phyloP scores from a whole-genome alignment of 1,139 yeast genomes.

The Taiozyma sp. region DNA sequence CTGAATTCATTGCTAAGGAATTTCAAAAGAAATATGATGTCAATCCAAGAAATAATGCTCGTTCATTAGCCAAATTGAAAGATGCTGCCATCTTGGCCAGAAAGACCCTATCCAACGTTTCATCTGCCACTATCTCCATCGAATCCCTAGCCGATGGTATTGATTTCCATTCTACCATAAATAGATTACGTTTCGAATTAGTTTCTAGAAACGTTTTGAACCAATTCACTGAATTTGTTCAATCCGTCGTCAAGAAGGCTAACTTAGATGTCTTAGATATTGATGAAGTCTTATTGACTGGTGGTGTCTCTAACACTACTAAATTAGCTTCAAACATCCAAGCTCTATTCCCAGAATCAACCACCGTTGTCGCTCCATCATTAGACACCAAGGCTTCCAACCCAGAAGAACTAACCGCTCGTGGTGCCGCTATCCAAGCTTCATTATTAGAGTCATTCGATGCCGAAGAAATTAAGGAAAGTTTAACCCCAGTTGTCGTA shows the following conservation, averaged over 20 bases:
- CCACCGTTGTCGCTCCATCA: constrained; percentile 73
- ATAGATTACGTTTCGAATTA: constrained; percentile 91
- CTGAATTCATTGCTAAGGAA: constrained; percentile 86
- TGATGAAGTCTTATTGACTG: constrained; percentile 87
- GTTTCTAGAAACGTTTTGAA: constrained; percentile 74
- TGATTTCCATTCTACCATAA: constrained; percentile 89
- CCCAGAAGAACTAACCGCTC: constrained; percentile 86
- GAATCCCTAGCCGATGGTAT: constrained; percentile 93
- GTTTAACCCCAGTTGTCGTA: constrained; percentile 78
- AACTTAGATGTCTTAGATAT: constrained; percentile 79
- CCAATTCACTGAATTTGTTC: constrained; percentile 73
- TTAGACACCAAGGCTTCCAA: constrained; percentile 69
- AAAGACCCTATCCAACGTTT: constrained; percentile 89
- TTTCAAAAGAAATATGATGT: constrained; percentile 83
- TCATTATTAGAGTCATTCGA: constrained; percentile 80
- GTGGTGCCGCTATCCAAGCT: constrained; percentile 98
- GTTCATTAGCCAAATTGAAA: constrained; percentile 84
- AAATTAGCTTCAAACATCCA: constrained; percentile 77
- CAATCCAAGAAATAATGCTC: constrained; percentile 75
- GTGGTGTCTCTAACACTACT: constrained; percentile 92
- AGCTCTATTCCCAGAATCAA: constrained; percentile 74
- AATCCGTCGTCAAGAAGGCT: constrained; percentile 72
- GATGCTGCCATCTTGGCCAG: constrained; percentile 82
- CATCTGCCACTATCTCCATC: constrained; percentile 84
- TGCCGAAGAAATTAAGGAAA: constrained; percentile 79